Percentiles rank a stretch among this genome's conserved stretches.
phyloP scores from a whole-genome alignment of 495 filamentous ascomycete species.

The Aspergillus kassunensis region DNA sequence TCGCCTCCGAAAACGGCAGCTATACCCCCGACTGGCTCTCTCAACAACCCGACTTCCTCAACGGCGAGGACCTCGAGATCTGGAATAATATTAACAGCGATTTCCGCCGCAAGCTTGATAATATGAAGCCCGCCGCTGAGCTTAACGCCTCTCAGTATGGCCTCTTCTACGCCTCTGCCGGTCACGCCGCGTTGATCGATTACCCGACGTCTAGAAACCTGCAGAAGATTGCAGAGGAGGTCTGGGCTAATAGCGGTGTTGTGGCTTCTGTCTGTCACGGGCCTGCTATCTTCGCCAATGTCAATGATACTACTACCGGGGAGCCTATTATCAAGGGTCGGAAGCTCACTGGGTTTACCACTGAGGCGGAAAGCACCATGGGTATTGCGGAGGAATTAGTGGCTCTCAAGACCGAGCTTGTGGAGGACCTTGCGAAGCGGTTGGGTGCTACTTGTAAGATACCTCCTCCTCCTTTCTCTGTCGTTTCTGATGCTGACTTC shows the following conservation, averaged over 20 bases:
- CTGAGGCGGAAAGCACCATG: constrained; percentile 30
- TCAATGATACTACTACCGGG: constrained; percentile 25
- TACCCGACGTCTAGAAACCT: constrained; percentile 42
- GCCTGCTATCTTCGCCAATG: too few relatives aligned
- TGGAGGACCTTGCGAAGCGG: too few relatives aligned
- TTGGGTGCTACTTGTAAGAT: too few relatives aligned
- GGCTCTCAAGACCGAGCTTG: constrained; percentile 21
- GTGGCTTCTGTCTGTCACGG: too few relatives aligned
- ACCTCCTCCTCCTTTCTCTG: too few relatives aligned
- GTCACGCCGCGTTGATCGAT: constrained; percentile 46
- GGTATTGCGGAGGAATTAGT: constrained; percentile 24
- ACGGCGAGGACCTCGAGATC: constrained; percentile 29
- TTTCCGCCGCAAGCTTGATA: constrained; percentile 41
- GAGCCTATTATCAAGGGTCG: constrained; percentile 39
- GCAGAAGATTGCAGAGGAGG: constrained; percentile 33
- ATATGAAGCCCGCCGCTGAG: constrained; percentile 23
- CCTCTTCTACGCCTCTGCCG: constrained; percentile 47
- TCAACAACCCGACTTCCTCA: constrained; percentile 37
- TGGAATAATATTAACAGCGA: constrained; percentile 39
- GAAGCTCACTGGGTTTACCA: constrained; percentile 46
- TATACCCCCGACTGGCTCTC: constrained; percentile 46
- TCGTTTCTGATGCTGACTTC: not conserved
- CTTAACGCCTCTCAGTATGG: constrained; percentile 18
- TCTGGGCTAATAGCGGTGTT: constrained; percentile 38
- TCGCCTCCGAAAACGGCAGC: constrained; percentile 44